Percentiles rank a stretch among this genome's conserved stretches.
These are phyloP conservation scores for Comarum palustre DNA, from an alignment of 306 rosid species.

Conservation along the genomic window DNA sequence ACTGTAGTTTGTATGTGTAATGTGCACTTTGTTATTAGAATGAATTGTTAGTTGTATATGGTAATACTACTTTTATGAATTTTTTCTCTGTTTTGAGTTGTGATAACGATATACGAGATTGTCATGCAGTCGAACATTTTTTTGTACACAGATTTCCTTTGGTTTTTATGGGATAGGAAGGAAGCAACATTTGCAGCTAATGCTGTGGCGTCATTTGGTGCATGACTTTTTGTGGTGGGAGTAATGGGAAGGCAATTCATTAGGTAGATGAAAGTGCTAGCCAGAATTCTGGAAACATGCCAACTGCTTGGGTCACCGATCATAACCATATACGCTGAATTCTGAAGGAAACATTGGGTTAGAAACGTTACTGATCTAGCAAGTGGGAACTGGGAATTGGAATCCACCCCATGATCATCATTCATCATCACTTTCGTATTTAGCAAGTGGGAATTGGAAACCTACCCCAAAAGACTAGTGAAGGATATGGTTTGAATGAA, in stretches of 20 bases:
- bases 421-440: conserved; percentile 2
- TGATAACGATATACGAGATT: background rate
- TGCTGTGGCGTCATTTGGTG: conserved; percentile 10
- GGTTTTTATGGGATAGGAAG: background rate
- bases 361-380: background rate
- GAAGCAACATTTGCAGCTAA: conserved; percentile 15
- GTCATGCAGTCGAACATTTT: background rate
- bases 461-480: background rate
- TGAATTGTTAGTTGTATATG: background rate
- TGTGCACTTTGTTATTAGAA: background rate
- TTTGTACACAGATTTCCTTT: background rate
- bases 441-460: background rate
- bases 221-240: conserved; percentile 9
- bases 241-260: conserved; percentile 1
- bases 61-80: no score
- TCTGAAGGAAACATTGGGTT: conserved; percentile 1
- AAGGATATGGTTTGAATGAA: conserved; percentile 10
- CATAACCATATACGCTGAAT: conserved; percentile 1
- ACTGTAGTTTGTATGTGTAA: no score
- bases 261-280: conserved; percentile 24
- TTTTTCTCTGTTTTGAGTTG: background rate
- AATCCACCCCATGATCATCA: background rate
- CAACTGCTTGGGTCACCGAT: background rate
- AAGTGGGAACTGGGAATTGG: background rate
- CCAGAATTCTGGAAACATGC: background rate